These are phyloP conservation scores for Geotrichum aggregatum DNA, from an alignment of 1,139 yeast species.

Conservation along the genomic window DNA sequence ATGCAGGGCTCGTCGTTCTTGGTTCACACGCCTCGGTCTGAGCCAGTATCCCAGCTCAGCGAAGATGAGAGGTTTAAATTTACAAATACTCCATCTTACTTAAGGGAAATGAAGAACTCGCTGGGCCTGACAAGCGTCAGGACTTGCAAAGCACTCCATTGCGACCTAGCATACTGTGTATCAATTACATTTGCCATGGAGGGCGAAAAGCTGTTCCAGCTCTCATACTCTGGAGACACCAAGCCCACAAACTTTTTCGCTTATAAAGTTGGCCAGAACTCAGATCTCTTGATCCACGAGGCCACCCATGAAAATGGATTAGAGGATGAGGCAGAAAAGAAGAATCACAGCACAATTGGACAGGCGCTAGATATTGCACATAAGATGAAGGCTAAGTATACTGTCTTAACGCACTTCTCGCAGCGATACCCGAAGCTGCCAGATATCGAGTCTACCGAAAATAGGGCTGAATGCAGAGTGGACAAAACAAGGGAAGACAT, in stretches of 20 bases:
- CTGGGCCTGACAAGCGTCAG: slow-evolving; percentile 35
- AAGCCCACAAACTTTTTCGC: slow-evolving; percentile 70
- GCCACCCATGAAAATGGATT: slow-evolving; percentile 83
- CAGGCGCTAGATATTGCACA: slow-evolving; percentile 75
- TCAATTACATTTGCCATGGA: slow-evolving; percentile 46
- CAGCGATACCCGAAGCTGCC: slow-evolving; percentile 79
- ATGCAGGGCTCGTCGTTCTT: slow-evolving; percentile 34
- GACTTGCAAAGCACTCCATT: slow-evolving; percentile 78
- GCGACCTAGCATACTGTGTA: slow-evolving; percentile 77
- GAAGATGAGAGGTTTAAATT: slow-evolving; percentile 3
- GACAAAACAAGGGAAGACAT: slow-evolving; percentile 25
- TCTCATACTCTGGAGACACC: slow-evolving; percentile 93
- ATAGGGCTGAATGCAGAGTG: too few species aligned
- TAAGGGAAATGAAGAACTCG: slow-evolving; percentile 6
- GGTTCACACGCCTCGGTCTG: background rate
- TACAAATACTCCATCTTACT: slow-evolving; percentile 5
- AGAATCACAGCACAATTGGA: slow-evolving; percentile 83
- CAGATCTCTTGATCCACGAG: slow-evolving; percentile 84
- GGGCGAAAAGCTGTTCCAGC: slow-evolving; percentile 46
- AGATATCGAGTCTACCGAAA: slow-evolving; percentile 37
- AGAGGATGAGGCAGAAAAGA: slow-evolving; percentile 73
- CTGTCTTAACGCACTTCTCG: slow-evolving; percentile 85
- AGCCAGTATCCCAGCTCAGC: background rate
- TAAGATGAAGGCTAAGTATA: slow-evolving; percentile 65
- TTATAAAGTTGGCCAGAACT: slow-evolving; percentile 55